phyloP scores from a whole-genome alignment of 1,284 basidiomycete species.

The Golubevia sp. region DNA sequence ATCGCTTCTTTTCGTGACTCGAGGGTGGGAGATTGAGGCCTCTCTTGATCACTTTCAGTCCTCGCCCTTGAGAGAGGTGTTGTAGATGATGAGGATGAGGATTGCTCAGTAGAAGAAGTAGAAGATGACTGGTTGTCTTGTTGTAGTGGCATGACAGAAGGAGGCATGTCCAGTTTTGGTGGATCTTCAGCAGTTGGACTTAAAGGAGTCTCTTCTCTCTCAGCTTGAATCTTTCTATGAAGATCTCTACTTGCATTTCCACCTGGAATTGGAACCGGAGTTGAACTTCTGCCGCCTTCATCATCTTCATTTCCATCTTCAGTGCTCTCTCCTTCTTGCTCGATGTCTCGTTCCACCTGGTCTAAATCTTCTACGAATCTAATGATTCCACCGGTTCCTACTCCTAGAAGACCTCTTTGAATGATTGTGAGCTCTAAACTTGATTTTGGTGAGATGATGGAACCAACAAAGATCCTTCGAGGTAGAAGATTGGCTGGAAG shows the following conservation, averaged over 20 bases:
- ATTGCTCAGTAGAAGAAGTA: too few species aligned
- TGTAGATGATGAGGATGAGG: too few species aligned
- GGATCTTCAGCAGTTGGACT: conserved; percentile 20
- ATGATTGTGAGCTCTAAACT: conserved; percentile 32
- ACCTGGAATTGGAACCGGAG: conserved; percentile 29
- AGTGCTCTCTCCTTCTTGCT: background rate
- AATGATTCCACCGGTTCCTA: conserved; percentile 41
- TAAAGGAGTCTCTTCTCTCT: background rate
- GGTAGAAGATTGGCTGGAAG: conserved; percentile 12
- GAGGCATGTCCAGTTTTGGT: conserved; percentile 26
- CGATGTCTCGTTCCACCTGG: conserved; percentile 12
- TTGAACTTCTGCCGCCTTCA: conserved; percentile 13
- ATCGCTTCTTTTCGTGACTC: background rate
- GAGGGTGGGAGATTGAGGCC: too few species aligned
- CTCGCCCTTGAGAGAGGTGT: too few species aligned
- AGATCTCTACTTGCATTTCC: background rate
- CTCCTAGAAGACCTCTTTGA: conserved; percentile 38
- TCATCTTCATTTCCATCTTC: background rate
- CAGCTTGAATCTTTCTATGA: background rate
- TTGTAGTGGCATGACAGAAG: conserved; percentile 11
- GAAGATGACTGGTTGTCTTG: too few species aligned
- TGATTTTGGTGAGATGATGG: conserved; percentile 35
- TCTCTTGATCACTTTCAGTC: too few species aligned
- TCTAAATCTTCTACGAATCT: conserved; percentile 49
- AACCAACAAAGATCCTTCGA: conserved; percentile 43